phyloP scores from a whole-genome alignment of 441 rosid species.

The Geranium incanum region DNA sequence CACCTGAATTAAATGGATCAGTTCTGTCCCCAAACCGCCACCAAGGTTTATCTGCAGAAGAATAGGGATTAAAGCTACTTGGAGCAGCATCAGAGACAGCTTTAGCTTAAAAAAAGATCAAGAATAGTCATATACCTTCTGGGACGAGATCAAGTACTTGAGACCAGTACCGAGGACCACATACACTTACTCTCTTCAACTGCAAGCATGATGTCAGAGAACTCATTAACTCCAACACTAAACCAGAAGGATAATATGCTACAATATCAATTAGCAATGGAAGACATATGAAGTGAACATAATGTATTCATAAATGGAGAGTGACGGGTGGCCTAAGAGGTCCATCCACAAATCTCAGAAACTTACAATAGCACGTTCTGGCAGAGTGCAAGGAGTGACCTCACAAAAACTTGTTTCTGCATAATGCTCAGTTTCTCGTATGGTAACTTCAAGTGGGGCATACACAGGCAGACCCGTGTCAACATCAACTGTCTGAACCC shows the following conservation, averaged over 20 bases:
- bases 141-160: slow-evolving; percentile 79
- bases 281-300: slow-evolving; percentile 2
- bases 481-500: slow-evolving; percentile 95
- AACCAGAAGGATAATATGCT: slow-evolving; percentile 10
- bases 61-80: slow-evolving; percentile 16
- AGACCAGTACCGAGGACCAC: slow-evolving; percentile 99
- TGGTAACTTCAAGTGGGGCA: slow-evolving; percentile 81
- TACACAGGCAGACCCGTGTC: slow-evolving; percentile 92
- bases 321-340: not conserved
- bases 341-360: slow-evolving; percentile 8
- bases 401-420: slow-evolving; percentile 84
- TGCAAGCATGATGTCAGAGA: slow-evolving; percentile 34
- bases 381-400: slow-evolving; percentile 89
- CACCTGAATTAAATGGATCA: slow-evolving; percentile 81
- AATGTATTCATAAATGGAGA: not conserved
- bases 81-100: slow-evolving; percentile 10
- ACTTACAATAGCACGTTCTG: slow-evolving; percentile 93
- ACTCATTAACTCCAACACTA: slow-evolving; percentile 12
- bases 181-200: slow-evolving; percentile 72
- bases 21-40: slow-evolving; percentile 71
- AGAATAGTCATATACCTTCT: slow-evolving; percentile 50
- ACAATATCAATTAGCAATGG: not conserved
- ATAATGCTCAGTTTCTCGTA: slow-evolving; percentile 74
- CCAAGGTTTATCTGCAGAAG: slow-evolving; percentile 72
- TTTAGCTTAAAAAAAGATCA: slow-evolving; percentile 18